Evolutionary conservation across 2,329 filamentous ascomycete genomes (phyloP).

Genomic region (Penicillium sp.): DNA sequence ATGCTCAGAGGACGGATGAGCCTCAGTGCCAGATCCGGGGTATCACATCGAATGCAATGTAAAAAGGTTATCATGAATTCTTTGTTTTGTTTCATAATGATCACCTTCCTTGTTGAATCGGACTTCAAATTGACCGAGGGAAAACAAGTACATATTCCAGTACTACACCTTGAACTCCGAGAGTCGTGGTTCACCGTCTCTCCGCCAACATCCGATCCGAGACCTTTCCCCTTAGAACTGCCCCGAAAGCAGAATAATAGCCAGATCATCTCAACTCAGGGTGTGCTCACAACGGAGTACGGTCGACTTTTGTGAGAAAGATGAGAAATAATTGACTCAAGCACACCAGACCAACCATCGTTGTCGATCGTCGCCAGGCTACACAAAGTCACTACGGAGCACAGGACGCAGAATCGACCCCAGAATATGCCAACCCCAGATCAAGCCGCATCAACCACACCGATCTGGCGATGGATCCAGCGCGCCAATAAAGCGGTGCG

Average conservation of each 20-base stretch:
- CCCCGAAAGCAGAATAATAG: background rate
- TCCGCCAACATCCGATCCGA: constrained; percentile 1
- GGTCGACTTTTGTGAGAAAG: background rate
- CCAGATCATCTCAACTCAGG: too few species aligned
- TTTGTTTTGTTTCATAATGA: background rate
- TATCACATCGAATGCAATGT: background rate
- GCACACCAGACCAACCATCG: background rate
- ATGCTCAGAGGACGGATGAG: background rate
- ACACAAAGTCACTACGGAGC: background rate
- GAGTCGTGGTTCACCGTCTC: background rate
- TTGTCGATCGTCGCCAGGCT: constrained; percentile 11
- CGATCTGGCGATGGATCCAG: constrained; percentile 7
- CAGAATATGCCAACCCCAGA: constrained; percentile 15
- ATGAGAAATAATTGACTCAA: background rate
- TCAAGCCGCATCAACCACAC: constrained; percentile 20
- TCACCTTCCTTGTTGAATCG: background rate
- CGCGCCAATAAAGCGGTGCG: constrained; percentile 10
- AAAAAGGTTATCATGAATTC: background rate
- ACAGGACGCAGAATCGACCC: background rate
- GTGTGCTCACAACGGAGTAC: background rate
- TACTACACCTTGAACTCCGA: background rate
- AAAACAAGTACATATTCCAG: background rate
- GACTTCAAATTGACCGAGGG: background rate
- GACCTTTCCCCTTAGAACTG: background rate
- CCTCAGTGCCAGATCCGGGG: background rate